Evolutionary conservation across 345 rosid genomes (phyloP), one percentile per base, ranked within the genome.

Genomic region (Dovyalis caffra): DNA sequence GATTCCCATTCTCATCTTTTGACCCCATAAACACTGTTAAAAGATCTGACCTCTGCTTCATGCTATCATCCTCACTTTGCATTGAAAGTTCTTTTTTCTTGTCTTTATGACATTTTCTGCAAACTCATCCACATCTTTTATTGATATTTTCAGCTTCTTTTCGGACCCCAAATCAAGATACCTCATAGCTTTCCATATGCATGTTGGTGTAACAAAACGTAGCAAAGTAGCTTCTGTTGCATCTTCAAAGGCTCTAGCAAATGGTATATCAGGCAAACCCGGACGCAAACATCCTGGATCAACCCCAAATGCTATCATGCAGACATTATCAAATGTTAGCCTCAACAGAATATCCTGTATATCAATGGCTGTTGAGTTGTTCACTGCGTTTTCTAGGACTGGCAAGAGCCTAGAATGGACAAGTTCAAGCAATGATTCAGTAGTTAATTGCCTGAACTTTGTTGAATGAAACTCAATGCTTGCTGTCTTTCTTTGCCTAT

Each of bases 391-490:
- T 73, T 90, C 90, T 0, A 95, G 90, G 34, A 95, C 92, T 0
- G 93, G 93, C 29, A 91, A 74, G 35, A 95, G 96, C 62, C 99
- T 85, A 53, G 82, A 76, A 75, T 91, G 95, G 25, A 93, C 95
- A 8, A 93, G 97, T 78, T 90, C 91, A 10, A 77, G 76, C 82
- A 91, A 73, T 1, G 97, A 93, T 14, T 89, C 89, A 0, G 84
- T 81, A 1, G 96, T 95, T 66, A 89, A 53, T n/a, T 87, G 81
- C 74, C 97, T 83, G 88, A 95, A 93, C 80, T 86, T 89, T 0
- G 93, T 80, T 11, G 99, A 93, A 69, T 93, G 99, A 74, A 95
- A 93, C 91, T 95, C 99, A 28, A 91, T 84, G 87, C 97, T 93
- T 0, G 97, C 92, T 0, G 93, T 88, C 81, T 93, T 95, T 64